phyloP scores from a whole-genome alignment of 2,329 filamentous ascomycete genomes.

The Atkinsonella hypoxylon region DNA sequence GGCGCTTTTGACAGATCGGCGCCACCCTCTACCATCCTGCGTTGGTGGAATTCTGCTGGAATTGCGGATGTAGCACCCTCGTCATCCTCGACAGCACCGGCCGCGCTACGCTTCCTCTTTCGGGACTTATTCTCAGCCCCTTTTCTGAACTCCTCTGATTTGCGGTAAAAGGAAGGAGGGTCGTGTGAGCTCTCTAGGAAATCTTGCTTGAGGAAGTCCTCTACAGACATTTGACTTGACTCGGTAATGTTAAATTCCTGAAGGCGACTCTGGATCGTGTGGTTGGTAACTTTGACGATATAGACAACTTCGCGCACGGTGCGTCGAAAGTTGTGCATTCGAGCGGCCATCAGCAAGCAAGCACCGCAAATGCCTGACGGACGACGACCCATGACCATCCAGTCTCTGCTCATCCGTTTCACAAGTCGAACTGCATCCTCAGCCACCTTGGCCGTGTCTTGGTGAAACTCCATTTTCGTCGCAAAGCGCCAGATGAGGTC shows the following conservation, averaged over 20 bases:
- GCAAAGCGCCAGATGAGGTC: conserved; percentile 87
- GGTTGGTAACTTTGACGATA: conserved; percentile 89
- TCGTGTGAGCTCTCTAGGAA: conserved; percentile 65
- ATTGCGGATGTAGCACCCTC: conserved; percentile 4
- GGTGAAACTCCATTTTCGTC: conserved; percentile 79
- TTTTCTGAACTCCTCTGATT: conserved; percentile 46
- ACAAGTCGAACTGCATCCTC: conserved; percentile 80
- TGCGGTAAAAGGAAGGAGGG: conserved; percentile 70
- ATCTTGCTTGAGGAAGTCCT: conserved; percentile 65
- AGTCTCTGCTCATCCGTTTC: conserved; percentile 88
- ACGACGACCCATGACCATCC: conserved; percentile 90
- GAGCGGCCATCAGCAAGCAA: conserved; percentile 84
- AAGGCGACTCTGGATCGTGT: conserved; percentile 82
- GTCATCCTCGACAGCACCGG: conserved; percentile 12
- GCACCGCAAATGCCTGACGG: conserved; percentile 92
- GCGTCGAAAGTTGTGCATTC: conserved; percentile 96
- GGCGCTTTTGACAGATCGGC: conserved; percentile 23
- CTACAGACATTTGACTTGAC: conserved; percentile 73
- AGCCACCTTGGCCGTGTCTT: conserved; percentile 71
- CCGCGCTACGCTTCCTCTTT: conserved; percentile 31
- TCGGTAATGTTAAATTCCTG: conserved; percentile 85
- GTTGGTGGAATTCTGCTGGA: background rate
- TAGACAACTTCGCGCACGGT: conserved; percentile 95
- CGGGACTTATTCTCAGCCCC: conserved; percentile 36
- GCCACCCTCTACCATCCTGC: conserved; percentile 16